phyloP scores from a whole-genome alignment of 768 basidiomycete genomes.

The Mrakia blollopis region DNA sequence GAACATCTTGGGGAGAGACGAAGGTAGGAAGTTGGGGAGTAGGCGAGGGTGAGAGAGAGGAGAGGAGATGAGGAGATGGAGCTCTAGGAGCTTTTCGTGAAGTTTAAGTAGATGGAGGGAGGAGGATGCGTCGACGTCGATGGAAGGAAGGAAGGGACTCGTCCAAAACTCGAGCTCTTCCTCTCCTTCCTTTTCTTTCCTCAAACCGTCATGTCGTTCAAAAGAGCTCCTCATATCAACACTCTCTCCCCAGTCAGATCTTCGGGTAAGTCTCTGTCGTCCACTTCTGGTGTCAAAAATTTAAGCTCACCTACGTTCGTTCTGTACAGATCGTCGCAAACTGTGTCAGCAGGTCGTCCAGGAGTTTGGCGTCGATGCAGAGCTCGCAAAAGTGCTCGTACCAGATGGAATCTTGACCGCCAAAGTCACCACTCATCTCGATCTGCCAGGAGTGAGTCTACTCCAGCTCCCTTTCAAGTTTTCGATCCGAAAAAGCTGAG shows the following conservation, averaged over 20 bases:
- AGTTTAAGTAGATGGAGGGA: background rate
- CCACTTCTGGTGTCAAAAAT: no score
- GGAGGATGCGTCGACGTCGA: background rate
- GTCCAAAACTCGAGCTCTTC: background rate
- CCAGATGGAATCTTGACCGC: conserved; percentile 27
- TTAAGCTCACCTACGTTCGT: background rate
- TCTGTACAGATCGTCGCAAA: conserved; percentile 25
- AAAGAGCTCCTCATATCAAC: conserved; percentile 22
- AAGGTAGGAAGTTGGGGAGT: no score
- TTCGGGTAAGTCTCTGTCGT: background rate
- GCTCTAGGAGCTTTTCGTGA: background rate
- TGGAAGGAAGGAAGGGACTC: background rate
- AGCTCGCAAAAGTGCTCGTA: conserved; percentile 28
- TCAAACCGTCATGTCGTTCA: conserved; percentile 25
- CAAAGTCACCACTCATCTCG: conserved; percentile 27
- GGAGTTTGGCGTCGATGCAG: conserved; percentile 1
- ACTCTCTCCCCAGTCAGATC: conserved; percentile 24
- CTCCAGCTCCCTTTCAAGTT: background rate
- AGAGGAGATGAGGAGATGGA: background rate
- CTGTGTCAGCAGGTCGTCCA: conserved; percentile 1
- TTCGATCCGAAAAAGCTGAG: background rate
- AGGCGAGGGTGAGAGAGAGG: background rate
- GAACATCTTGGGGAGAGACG: background rate
- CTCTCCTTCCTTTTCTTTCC: background rate
- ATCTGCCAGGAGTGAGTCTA: conserved; percentile 17